Conservation (phyloP, 83 land plant species). For the Thuja plicata region DNA sequence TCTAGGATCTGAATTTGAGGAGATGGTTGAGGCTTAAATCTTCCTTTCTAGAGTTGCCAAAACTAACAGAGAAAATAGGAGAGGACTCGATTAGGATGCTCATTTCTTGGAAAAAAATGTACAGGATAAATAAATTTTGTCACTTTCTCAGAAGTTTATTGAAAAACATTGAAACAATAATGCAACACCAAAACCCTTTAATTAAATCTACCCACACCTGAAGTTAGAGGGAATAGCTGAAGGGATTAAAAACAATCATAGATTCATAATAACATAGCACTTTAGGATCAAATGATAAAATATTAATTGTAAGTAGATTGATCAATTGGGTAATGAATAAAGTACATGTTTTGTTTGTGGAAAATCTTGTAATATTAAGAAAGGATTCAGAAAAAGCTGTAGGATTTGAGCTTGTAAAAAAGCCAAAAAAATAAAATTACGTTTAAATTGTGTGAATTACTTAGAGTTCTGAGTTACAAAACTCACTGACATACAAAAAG, state of each 20-base stretch:
- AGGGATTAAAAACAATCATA: neutral
- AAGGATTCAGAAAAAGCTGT: neutral
- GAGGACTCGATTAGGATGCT: neutral
- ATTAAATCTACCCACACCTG: neutral
- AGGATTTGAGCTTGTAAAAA: neutral
- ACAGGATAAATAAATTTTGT: neutral
- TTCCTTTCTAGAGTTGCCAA: neutral
- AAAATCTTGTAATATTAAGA: neutral
- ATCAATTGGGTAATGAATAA: neutral
- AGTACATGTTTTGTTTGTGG: neutral
- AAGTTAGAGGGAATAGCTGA: neutral
- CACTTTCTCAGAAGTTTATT: neutral
- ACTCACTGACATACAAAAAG: neutral
- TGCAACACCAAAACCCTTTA: neutral
- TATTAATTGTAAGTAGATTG: too few species aligned
- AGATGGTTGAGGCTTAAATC: neutral
- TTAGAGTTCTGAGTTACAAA: neutral
- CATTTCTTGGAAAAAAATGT: neutral
- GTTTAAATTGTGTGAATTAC: neutral
- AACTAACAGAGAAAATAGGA: neutral
- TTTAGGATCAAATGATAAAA: neutral
- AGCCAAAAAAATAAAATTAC: neutral
- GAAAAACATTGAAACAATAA: neutral
- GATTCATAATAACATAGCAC: neutral
- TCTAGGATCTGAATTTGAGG: neutral